Evolutionary conservation across 495 filamentous ascomycete species (phyloP), one percentile per base, ranked within the genome.

Genomic region (Penicillium roqueforti): DNA sequence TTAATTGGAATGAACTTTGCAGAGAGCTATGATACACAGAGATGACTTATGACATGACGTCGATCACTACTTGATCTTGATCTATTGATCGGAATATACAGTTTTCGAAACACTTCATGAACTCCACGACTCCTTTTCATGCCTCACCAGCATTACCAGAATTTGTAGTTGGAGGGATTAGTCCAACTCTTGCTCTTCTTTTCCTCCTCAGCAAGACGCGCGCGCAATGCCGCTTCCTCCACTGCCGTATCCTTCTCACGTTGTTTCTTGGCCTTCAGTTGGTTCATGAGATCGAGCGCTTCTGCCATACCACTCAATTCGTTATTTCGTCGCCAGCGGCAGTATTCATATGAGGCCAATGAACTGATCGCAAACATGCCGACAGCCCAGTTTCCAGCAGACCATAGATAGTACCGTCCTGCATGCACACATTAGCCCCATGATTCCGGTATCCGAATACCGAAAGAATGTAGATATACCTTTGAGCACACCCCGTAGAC

Each of bases 361-460:
- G 87, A 84, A 11, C 72, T 77, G 39, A 85, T 59, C 10, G 80
- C 75, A 59, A 91, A 93, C 10, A 80, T 71, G n/a, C 84, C 87
- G 11, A 90, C 88, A 1, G 90, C 90, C 88, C 88, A 96, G 65
- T 92, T 92, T 26, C 83, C 86, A 5, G 88, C 86, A 29, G 68
- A 69, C 72, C 71, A 76, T 41, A 80, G 60, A 22, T 74, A 68
- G 9, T 68, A 68, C 34, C 71, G 49, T 42, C 75, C 78, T 81
- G 56, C 25, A 50, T 9, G n/a, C 19, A 58, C 13, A 19, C n/a
- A 26, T 57, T 50, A 59, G 56, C 26, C 18, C 14, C 13, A n/a
- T 36, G 9, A 37, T 9, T 46, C 4, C 13, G n/a, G 28, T 16
- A 6, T n/a, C 37, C 26, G 3, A 44, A 16, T 3, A 10, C 7